Evolutionary conservation across 192 early-diverging fungal species (phyloP).

Genomic region (Coemansia sp.): DNA sequence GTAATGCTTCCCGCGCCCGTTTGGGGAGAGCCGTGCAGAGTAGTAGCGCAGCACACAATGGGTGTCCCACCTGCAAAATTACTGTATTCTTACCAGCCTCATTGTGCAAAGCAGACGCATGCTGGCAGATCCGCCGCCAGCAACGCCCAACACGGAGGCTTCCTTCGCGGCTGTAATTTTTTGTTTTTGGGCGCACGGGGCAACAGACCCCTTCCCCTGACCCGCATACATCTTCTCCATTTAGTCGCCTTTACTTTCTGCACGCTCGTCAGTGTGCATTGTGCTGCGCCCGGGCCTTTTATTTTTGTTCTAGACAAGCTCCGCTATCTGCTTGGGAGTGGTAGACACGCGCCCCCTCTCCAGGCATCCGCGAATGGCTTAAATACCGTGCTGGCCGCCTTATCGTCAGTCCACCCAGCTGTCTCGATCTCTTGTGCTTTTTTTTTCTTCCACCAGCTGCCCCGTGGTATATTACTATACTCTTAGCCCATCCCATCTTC

Average conservation of each 20-base stretch:
- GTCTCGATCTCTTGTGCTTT: slow-evolving; percentile 5
- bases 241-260: slow-evolving; percentile 2
- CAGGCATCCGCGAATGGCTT: neutral
- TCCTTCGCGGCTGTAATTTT: neutral
- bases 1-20: neutral
- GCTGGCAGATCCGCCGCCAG: slow-evolving; percentile 1
- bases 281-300: neutral
- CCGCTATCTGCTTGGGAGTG: neutral
- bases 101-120: slow-evolving; percentile 7
- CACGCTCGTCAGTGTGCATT: neutral
- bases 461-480: neutral
- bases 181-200: neutral
- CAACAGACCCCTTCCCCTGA: slow-evolving; percentile 6
- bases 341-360: neutral
- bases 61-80: neutral
- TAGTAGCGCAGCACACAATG: slow-evolving; percentile 4
- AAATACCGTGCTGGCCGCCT: neutral
- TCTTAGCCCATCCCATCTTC: neutral
- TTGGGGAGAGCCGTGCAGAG: slow-evolving; percentile 5
- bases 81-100: slow-evolving; percentile 8
- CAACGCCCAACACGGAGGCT: neutral
- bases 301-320: slow-evolving; percentile 1
- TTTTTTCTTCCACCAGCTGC: neutral
- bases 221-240: neutral
- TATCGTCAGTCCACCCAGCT: neutral